These are phyloP conservation scores for Elsinoe batatas DNA, from an alignment of 2,329 filamentous ascomycete genomes.

Conservation along the genomic window DNA sequence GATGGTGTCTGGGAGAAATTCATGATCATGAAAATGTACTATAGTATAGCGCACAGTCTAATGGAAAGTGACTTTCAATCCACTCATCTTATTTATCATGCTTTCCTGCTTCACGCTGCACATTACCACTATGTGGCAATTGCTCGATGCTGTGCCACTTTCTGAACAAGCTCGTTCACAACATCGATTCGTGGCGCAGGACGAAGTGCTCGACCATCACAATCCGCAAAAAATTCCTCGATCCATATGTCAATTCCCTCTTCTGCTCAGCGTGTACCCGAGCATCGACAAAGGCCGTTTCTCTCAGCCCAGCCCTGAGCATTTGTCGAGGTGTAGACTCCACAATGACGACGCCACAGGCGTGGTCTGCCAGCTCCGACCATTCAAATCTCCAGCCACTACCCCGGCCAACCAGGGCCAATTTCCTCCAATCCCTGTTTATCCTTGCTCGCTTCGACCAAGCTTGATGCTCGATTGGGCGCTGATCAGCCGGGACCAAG, in stretches of 20 bases:
- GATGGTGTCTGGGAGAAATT: conserved; percentile 3
- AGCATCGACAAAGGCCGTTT: no score
- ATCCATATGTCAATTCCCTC: neutral
- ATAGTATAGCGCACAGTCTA: conserved; percentile 8
- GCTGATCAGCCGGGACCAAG: conserved; percentile 2
- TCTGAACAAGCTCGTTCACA: neutral
- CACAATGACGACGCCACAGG: neutral
- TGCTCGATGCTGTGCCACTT: no score
- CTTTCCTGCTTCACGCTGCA: no score
- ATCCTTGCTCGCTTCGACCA: conserved; percentile 3
- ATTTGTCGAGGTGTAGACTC: neutral
- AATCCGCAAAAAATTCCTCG: neutral
- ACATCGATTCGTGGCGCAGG: neutral
- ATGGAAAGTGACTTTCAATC: neutral
- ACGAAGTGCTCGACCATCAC: neutral
- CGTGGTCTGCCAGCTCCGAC: neutral
- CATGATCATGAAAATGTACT: conserved; percentile 12
- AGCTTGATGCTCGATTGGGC: conserved; percentile 9
- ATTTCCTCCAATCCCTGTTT: conserved; percentile 11
- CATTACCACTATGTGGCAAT: no score
- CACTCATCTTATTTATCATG: no score
- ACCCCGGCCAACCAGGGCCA: conserved; percentile 6
- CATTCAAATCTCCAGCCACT: conserved; percentile 9
- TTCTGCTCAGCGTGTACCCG: no score
- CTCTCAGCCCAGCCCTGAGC: no score